A percentile compares a stretch with the other conserved stretches of the same genome.
These are phyloP conservation scores for Fusarium haematococcum DNA, from an alignment of 2,329 filamentous ascomycete species.

Conservation along the genomic window DNA sequence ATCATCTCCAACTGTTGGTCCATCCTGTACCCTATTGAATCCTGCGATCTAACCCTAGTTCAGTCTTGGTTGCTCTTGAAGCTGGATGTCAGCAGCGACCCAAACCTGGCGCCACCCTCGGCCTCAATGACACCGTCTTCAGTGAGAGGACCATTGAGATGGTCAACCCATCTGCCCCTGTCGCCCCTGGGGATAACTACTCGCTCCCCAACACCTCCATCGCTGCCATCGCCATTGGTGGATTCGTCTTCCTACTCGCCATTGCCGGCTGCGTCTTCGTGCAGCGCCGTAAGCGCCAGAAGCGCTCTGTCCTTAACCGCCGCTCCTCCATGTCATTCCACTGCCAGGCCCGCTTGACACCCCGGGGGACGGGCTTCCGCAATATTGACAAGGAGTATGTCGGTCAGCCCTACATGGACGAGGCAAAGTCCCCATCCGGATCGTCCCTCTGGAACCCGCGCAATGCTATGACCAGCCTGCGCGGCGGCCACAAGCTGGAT, in stretches of 20 bases:
- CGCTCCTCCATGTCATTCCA: constrained; percentile 63
- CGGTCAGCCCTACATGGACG: constrained; percentile 20
- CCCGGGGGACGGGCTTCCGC: constrained; percentile 34
- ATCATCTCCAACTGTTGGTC: constrained; percentile 64
- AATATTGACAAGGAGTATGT: constrained; percentile 5
- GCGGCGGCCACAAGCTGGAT: constrained; percentile 20
- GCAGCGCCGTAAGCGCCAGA: constrained; percentile 59
- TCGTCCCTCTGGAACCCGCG: constrained; percentile 22
- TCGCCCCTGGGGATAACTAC: constrained; percentile 16
- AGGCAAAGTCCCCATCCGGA: constrained; percentile 34
- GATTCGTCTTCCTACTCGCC: constrained; percentile 52
- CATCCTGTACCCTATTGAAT: neutral
- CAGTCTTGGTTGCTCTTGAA: constrained; percentile 63
- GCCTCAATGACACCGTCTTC: constrained; percentile 61
- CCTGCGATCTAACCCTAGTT: constrained; percentile 1
- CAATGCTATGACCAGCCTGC: constrained; percentile 5
- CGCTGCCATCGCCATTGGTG: constrained; percentile 58
- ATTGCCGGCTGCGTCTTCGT: constrained; percentile 57
- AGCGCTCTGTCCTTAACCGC: constrained; percentile 38
- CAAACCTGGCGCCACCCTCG: constrained; percentile 48
- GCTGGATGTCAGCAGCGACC: constrained; percentile 64
- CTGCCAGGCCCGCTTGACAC: constrained; percentile 57
- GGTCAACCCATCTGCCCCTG: constrained; percentile 48
- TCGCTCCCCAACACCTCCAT: constrained; percentile 55
- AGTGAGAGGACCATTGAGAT: constrained; percentile 48